Conservation (phyloP, 495 filamentous ascomycete genomes). For the Penicillium manginii region DNA sequence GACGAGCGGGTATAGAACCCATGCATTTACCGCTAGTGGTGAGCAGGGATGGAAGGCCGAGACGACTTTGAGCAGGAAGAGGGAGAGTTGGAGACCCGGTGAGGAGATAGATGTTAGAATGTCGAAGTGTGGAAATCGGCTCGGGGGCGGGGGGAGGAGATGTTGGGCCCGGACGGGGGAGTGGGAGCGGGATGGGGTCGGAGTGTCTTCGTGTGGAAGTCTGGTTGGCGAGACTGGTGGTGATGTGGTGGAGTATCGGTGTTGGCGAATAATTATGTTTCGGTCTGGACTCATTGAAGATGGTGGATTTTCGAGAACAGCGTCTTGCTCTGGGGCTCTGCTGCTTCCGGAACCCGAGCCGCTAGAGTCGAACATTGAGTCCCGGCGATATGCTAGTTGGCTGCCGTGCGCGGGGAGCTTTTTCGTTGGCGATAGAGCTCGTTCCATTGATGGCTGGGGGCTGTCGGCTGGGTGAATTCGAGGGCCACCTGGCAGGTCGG, state of each 20-base stretch:
- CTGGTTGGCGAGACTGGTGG: constrained; percentile 29
- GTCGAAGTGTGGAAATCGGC: constrained; percentile 34
- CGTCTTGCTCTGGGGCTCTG: constrained; percentile 20
- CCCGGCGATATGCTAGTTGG: constrained; percentile 32
- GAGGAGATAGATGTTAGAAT: constrained; percentile 27
- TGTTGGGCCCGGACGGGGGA: constrained; percentile 44
- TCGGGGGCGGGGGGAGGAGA: constrained; percentile 61
- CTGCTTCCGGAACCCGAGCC: constrained; percentile 25
- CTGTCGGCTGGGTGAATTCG: constrained; percentile 63
- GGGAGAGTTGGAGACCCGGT: constrained; percentile 35
- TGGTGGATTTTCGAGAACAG: constrained; percentile 22
- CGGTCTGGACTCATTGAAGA: constrained; percentile 34
- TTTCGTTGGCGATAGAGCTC: constrained; percentile 40
- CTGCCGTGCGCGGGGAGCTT: constrained; percentile 26
- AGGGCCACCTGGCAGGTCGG: constrained; percentile 58
- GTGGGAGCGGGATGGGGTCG: constrained; percentile 6
- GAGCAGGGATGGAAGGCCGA: constrained; percentile 61
- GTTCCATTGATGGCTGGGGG: constrained; percentile 30
- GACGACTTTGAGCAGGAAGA: constrained; percentile 62
- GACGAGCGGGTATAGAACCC: constrained; percentile 64
- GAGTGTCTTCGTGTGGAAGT: constrained; percentile 26
- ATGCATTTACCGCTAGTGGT: constrained; percentile 61
- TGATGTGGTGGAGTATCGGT: constrained; percentile 31
- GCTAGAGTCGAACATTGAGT: constrained; percentile 37
- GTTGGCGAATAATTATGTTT: constrained; percentile 41